phyloP scores from a whole-genome alignment of 1,284 basidiomycete species.

The Ganoderma resinaceum region DNA sequence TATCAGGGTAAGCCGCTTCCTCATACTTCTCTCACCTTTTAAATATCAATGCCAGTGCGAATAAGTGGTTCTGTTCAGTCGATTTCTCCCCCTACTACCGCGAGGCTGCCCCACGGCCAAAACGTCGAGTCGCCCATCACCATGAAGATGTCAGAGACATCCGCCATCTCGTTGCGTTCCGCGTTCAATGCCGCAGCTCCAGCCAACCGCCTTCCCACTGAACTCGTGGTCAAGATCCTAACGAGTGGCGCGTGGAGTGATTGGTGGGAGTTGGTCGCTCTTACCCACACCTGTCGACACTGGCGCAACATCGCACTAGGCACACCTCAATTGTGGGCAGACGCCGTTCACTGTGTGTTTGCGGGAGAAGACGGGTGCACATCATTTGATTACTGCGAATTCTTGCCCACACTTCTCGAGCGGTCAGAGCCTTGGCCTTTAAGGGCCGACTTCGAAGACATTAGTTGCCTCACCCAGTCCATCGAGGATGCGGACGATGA shows the following conservation, averaged over 20 bases:
- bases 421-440: not conserved
- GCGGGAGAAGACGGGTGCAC: not conserved
- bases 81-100: too few species aligned
- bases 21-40: too few species aligned
- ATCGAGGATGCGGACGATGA: not conserved
- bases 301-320: conserved; percentile 12
- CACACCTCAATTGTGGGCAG: conserved; percentile 16
- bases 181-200: not conserved
- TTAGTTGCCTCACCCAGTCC: not conserved
- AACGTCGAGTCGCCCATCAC: too few species aligned
- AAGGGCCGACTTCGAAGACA: not conserved
- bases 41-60: too few species aligned
- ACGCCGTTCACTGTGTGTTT: not conserved
- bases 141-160: too few species aligned
- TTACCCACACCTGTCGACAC: conserved; percentile 13
- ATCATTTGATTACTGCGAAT: not conserved
- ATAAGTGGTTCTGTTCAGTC: too few species aligned
- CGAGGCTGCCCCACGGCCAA: too few species aligned
- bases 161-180: not conserved
- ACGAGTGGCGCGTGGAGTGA: not conserved
- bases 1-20: too few species aligned
- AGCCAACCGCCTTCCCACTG: not conserved
- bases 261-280: not conserved
- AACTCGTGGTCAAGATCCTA: not conserved
- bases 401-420: not conserved